Evolutionary conservation across 768 basidiomycete genomes (phyloP), one percentile per base, ranked within the genome.

Genomic region (Pulveroboletus sp.): DNA sequence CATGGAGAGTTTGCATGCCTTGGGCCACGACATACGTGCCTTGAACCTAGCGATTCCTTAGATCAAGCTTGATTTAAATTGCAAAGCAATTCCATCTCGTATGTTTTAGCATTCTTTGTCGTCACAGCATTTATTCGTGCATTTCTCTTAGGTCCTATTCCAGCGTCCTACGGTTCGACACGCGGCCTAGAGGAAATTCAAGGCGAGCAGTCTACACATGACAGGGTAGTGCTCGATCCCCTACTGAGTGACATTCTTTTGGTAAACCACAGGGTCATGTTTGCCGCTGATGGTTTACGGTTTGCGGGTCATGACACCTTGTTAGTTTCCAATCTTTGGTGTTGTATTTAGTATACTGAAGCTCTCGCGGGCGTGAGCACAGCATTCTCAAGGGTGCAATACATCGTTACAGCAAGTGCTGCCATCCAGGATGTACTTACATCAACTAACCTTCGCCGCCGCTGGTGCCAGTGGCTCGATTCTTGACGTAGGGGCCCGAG

Each of bases 271-370:
- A 65, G 67, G n/a, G 62, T 78, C n/a, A 68, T 79, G 20, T 74
- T 74, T 29, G 91, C 87, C 9, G 77, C 77, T 5, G 90, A 94
- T 60, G 90, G 91, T 0, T 73, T 89, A 27, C 76, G 78, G 50
- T 90, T 86, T 58, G 74, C 74, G 2, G 78, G 82, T 16, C 79
- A 81, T 10, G 75, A 81, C 45, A 72, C 76, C 16, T 60, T 82
- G 82, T 83, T 56, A 53, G 72, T 58, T 11, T 23, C 47, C 39
- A 29, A 33, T 53, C 35, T n/a, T 43, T 47, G 33, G 57, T 24
- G 23, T 9, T 3, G 5, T 17, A 16, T 34, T 31, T 20, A 11
- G 16, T 38, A 9, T 43, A 17, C 57, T 42, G 36, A 63, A 5
- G 50, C 27, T 24, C 19, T 23, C 17, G 60, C 73, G 7, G 87